Evolutionary conservation across 2,329 filamentous ascomycete species (phyloP).

Genomic region (Colletotrichum simmondsii): DNA sequence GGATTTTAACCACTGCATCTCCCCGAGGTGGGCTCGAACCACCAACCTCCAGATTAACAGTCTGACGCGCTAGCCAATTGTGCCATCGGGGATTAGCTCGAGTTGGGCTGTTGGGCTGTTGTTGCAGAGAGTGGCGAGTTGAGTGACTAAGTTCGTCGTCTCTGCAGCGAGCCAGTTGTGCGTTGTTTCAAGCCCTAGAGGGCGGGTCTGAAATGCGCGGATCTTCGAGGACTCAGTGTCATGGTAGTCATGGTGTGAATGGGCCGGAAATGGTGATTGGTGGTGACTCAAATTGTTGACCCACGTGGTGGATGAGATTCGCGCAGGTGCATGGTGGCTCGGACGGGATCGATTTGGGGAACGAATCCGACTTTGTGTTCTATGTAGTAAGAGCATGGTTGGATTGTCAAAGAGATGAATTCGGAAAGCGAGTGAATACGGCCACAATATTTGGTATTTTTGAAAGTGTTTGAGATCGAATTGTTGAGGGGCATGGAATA

Average conservation of each 20-base stretch:
- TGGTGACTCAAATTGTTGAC: background rate
- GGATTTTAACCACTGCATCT: constrained; percentile 17
- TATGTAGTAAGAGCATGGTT: too few relatives aligned
- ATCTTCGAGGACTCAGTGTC: background rate
- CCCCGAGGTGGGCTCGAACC: constrained; percentile 35
- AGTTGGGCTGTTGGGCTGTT: constrained; percentile 3
- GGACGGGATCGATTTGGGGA: background rate
- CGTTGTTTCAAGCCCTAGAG: background rate
- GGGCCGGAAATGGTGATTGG: background rate
- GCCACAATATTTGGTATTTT: too few relatives aligned
- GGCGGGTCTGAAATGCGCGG: background rate
- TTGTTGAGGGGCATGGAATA: background rate
- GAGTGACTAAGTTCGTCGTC: rapidly evolving
- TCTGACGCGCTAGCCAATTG: constrained; percentile 36
- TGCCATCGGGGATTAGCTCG: constrained; percentile 34
- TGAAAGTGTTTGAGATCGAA: too few relatives aligned
- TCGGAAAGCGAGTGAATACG: too few relatives aligned
- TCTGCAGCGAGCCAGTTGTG: background rate
- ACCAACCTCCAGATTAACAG: constrained; percentile 36
- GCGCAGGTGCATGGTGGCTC: background rate
- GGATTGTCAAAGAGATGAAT: too few relatives aligned
- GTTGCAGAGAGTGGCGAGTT: rapidly evolving
- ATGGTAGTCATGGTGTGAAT: background rate
- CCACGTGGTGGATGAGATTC: background rate
- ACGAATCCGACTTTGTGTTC: too few relatives aligned